phyloP scores from a whole-genome alignment of 257 asterid genomes.

The Voacanga thouarsii region DNA sequence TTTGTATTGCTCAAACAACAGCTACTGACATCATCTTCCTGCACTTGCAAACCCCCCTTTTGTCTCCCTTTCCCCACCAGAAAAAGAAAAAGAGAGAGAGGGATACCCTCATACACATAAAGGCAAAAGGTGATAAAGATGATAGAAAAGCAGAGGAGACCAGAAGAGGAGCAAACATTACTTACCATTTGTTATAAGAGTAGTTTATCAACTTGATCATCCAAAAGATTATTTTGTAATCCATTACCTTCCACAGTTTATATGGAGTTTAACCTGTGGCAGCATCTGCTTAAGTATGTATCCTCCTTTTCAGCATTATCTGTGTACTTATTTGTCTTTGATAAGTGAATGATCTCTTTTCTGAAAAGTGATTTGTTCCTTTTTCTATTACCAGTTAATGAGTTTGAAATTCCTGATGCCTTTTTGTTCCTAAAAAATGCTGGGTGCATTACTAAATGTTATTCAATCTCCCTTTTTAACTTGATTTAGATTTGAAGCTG shows the following conservation, averaged over 20 bases:
- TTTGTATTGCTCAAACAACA: too few species aligned
- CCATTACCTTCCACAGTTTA: background rate
- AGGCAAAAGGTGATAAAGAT: too few species aligned
- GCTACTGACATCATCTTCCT: background rate
- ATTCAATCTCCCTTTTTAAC: background rate
- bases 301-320: background rate
- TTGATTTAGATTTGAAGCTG: constrained; percentile 82
- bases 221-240: background rate
- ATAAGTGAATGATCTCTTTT: background rate
- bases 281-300: background rate
- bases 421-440: background rate
- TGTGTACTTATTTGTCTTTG: background rate
- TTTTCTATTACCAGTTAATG: background rate
- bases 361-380: background rate
- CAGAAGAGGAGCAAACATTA: background rate
- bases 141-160: background rate
- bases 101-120: background rate
- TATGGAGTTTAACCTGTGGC: background rate
- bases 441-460: background rate
- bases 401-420: background rate
- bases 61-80: too few species aligned
- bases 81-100: too few species aligned
- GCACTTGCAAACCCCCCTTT: background rate
- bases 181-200: background rate
- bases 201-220: background rate